A percentile compares a stretch with the other conserved stretches of the same genome.
phyloP scores from a whole-genome alignment of 139 green algal genomes.

The Coccomyxa sp. region DNA sequence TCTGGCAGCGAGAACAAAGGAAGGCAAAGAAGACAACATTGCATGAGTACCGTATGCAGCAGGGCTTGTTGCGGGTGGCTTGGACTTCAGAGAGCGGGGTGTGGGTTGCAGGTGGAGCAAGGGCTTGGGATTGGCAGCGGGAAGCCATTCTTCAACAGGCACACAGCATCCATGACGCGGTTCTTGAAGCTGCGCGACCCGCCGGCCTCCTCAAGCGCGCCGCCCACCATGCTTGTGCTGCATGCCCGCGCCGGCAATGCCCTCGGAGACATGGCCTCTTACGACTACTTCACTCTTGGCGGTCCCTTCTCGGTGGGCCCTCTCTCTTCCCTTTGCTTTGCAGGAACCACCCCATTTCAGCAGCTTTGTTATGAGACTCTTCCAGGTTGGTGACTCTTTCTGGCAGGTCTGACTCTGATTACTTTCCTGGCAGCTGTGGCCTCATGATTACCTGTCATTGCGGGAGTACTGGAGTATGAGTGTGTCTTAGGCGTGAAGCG shows the following conservation, averaged over 20 bases:
- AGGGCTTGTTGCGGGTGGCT: no score
- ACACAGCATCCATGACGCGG: conserved; percentile 44
- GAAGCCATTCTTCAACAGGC: conserved; percentile 73
- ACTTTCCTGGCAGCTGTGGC: no score
- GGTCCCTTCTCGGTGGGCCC: conserved; percentile 76
- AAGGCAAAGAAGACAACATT: no score
- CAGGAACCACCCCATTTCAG: background rate
- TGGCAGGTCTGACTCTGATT: no score
- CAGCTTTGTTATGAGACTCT: background rate
- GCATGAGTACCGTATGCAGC: no score
- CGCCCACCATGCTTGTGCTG: conserved; percentile 72
- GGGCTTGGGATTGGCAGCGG: conserved; percentile 64
- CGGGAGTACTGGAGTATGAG: no score
- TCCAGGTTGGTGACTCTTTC: no score
- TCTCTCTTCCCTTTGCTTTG: background rate
- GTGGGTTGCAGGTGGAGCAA: conserved; percentile 66
- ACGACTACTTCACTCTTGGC: conserved; percentile 92
- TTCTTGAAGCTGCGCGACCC: conserved; percentile 52
- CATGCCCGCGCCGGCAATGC: conserved; percentile 59
- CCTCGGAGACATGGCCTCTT: conserved; percentile 87
- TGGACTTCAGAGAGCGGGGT: no score
- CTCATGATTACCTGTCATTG: no score
- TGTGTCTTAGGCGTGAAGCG: no score
- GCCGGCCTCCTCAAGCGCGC: background rate
- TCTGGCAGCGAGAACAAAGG: no score